These are phyloP conservation scores for Artemisia tridentata DNA, from an alignment of 129 eudicot genomes.

Conservation along the genomic window DNA sequence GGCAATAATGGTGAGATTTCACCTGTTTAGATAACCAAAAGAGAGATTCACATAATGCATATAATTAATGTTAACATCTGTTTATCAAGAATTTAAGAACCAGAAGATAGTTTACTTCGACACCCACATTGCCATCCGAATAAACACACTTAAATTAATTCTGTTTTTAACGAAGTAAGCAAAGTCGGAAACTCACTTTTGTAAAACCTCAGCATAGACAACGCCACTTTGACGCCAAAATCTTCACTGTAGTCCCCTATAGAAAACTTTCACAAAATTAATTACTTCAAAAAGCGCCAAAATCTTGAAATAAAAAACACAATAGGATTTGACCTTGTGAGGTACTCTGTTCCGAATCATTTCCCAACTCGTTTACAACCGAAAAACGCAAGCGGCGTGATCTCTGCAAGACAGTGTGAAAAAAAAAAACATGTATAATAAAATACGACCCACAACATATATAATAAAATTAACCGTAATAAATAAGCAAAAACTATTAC, in stretches of 20 bases:
- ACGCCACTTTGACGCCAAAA: constrained; percentile 77
- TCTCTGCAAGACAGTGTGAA: constrained; percentile 9
- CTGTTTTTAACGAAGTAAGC: not conserved
- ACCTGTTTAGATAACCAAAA: constrained; percentile 44
- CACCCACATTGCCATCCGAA: not conserved
- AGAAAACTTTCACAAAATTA: not conserved
- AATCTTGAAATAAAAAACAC: not conserved
- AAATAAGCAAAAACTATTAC: constrained; percentile 6
- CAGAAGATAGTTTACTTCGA: not conserved
- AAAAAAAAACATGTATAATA: not conserved
- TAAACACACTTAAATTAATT: constrained; percentile 12
- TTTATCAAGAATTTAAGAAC: not conserved
- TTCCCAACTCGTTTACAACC: constrained; percentile 24
- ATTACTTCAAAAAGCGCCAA: not conserved
- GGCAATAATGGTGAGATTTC: constrained; percentile 93
- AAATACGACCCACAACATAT: not conserved
- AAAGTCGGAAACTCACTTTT: constrained; percentile 54
- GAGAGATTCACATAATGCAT: not conserved
- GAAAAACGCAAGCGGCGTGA: constrained; percentile 13
- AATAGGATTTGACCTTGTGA: constrained; percentile 32
- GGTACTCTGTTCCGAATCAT: constrained; percentile 22
- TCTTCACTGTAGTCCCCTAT: constrained; percentile 33
- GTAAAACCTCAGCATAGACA: constrained; percentile 88
- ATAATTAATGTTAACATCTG: not conserved
- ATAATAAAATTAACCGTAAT: not conserved